These are phyloP conservation scores for Metschnikowia drakensbergensis DNA, from an alignment of 805 yeast genomes.

Conservation along the genomic window DNA sequence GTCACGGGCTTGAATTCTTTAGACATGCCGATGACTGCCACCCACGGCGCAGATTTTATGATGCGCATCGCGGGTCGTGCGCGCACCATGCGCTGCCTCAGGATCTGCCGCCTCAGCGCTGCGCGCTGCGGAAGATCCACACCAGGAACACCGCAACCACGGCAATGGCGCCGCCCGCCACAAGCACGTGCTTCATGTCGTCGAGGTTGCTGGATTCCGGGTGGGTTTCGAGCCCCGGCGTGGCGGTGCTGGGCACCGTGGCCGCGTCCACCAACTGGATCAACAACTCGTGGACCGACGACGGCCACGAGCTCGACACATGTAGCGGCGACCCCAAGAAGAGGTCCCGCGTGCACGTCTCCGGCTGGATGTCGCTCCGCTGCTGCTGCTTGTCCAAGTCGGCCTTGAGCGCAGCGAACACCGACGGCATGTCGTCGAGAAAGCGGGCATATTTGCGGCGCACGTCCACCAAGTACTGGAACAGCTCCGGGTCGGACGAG, in stretches of 20 bases:
- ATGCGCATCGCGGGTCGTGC: constrained; percentile 19
- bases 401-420: constrained; percentile 90
- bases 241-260: constrained; percentile 66
- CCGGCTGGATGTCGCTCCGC: constrained; percentile 81
- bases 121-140: constrained; percentile 52
- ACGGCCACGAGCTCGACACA: constrained; percentile 84
- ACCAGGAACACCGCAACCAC: constrained; percentile 60
- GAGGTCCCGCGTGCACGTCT: constrained; percentile 67
- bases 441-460: constrained; percentile 54
- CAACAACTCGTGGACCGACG: constrained; percentile 80
- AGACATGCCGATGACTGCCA: constrained; percentile 15
- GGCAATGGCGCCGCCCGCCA: constrained; percentile 69
- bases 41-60: constrained; percentile 1
- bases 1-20: constrained; percentile 61
- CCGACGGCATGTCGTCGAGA: constrained; percentile 66
- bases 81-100: neutral
- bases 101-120: constrained; percentile 1
- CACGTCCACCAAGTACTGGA: constrained; percentile 74
- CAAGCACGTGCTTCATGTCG: constrained; percentile 48
- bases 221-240: constrained; percentile 64
- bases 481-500: constrained; percentile 93
- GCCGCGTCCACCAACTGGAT: constrained; percentile 89
- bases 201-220: constrained; percentile 56
- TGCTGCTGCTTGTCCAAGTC: constrained; percentile 96
- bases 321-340: constrained; percentile 80